Base-by-base conservation (phyloP, 768 basidiomycete genomes). In the Hirschioporus abietinus region DNA sequence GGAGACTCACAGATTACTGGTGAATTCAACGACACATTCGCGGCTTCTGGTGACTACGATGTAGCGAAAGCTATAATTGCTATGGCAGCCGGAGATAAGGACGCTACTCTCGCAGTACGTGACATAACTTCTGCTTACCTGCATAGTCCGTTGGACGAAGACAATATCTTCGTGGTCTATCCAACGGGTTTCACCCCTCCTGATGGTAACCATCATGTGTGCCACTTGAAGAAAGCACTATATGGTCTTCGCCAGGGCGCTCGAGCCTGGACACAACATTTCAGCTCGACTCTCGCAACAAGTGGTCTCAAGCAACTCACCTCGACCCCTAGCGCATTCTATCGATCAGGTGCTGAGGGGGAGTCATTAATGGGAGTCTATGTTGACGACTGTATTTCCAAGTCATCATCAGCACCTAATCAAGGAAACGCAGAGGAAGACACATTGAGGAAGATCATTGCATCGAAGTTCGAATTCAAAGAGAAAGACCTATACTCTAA, bases 1-100 rank as follows among this genome's bases (percentile, higher is more conserved):
- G 76, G 76, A 0, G 76, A 70, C 68, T 63, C 71, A 1, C 77
- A 78, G 63, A 58, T 69, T 0, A 64, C 68, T 7, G 74, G 75
- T 4, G 60, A 61, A 9, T 61, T 5, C 23, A 25, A 61, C 23
- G 18, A 61, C 23, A 61, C 60, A 1, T 61, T 61, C 12, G 42
- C 42, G 4, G 42, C 42, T 20, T 52, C 42, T 1, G 42, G 42
- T 5, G 42, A 52, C 42, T 52, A 15, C 20, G 42, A 52, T 15
- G 42, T 52, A 5, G 42, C 20, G 5, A 52, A 52, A 15, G 12
- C 12, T 15, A 52, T 52, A 6, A 3, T 52, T 3, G 4, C 42
- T 52, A 12, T 52, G 20, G 42, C 42, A 52, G 42, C 42, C 3
- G 60, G 25, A 15, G 3, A 5, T 4, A 15, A 61, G 9, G 2